Evolutionary conservation across 768 basidiomycete species (phyloP), one percentile per base, ranked within the genome.

Genomic region (Boletus fagicola): DNA sequence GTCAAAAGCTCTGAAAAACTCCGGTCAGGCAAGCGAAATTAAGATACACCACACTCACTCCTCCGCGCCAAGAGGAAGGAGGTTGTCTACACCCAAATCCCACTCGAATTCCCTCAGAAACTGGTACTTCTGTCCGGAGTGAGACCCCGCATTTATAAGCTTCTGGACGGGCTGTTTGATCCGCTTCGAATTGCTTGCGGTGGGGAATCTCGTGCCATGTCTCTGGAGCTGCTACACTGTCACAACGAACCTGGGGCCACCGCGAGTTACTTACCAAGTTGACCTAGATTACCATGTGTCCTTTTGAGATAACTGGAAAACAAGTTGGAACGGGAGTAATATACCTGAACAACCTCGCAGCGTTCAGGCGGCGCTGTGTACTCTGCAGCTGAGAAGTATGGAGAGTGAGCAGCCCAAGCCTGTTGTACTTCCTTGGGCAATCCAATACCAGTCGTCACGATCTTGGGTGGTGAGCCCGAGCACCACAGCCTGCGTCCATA

Each of bases 141-240:
- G 84, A 2, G 71, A 62, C 0, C 71, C 64, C 10, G 77, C 86
- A 0, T 76, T 64, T 56, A 82, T 66, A 0, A 93, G 74, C 59
- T 87, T 88, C 7, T 66, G 57, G 10, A 94, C 63, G 0, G 86
- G 78, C 5, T 65, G 58, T 18, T 69, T 59, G 10, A 88, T 88
- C 30, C 59, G 54, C 11, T 64, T 61, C 1, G 77, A 68, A 12
- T 81, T 78, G 2, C 77, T 76, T 0, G 66, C 61, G 0, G 90
- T 92, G 0, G 92, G 92, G 63, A 78, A 92, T 33, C 92, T 83
- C 1, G 89, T 83, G 3, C 90, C 91, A 65, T 94, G 92, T 12
- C 92, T 78, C 72, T 92, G 87, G 10, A 94, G 74, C 90, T 92
- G 30, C 16, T 35, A 31, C 24, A 12, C 20, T 7, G 54, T 71